Conservation (phyloP, 2,329 filamentous ascomycete genomes). For the Trichoderma cornu-damae region DNA sequence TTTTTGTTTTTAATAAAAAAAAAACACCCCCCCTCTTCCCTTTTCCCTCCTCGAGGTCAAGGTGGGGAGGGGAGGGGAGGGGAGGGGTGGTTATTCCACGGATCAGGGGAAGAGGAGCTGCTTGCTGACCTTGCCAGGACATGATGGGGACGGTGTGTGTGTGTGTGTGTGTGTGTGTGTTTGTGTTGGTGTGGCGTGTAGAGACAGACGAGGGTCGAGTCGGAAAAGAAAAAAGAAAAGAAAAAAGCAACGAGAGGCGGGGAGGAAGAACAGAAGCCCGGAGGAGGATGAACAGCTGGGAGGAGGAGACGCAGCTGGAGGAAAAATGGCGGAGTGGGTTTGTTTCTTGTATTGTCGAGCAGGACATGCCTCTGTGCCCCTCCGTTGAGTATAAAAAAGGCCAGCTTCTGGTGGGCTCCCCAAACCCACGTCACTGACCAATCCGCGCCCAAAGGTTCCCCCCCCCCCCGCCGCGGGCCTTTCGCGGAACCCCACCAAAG, state of each 20-base stretch:
- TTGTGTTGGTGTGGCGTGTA: background rate
- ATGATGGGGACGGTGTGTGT: constrained; percentile 42
- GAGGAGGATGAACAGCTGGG: background rate
- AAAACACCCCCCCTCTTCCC: no score
- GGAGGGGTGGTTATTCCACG: constrained; percentile 25
- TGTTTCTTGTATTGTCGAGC: constrained; percentile 14
- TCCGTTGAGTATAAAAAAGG: constrained; percentile 8
- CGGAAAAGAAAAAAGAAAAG: constrained; percentile 4
- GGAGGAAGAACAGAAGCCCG: background rate
- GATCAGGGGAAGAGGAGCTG: constrained; percentile 18
- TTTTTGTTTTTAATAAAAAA: background rate
- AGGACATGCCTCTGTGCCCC: constrained; percentile 11
- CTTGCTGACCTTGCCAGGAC: constrained; percentile 72
- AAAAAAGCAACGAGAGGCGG: background rate
- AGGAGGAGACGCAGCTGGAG: background rate
- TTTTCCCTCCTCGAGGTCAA: constrained; percentile 6
- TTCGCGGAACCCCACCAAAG: constrained; percentile 8
- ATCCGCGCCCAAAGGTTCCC: constrained; percentile 14
- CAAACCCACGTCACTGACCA: constrained; percentile 15
- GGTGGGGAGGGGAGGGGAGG: no score
- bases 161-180: no score
- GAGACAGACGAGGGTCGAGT: constrained; percentile 5
- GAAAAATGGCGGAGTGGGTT: constrained; percentile 19
- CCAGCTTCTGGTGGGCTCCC: background rate
- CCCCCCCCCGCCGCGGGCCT: constrained; percentile 14